Conservation (phyloP, 306 rosid species). For the Ziziphus jujuba region DNA sequence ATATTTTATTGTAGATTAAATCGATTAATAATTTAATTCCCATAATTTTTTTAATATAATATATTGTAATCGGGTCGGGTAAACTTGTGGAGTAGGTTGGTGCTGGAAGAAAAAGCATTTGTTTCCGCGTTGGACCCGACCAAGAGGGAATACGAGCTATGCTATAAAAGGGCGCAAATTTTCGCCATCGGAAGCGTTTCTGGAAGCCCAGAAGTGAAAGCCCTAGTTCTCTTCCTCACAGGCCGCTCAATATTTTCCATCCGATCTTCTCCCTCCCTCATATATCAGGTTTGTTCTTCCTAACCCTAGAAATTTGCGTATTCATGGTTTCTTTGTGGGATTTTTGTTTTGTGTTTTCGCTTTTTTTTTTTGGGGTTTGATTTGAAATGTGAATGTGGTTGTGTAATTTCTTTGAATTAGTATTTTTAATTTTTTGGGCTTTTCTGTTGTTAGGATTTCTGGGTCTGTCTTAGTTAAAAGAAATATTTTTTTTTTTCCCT, state of each 20-base stretch:
- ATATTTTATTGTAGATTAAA: too few species aligned
- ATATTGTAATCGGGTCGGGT: too few species aligned
- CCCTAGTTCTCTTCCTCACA: not conserved
- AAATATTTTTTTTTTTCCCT: too few species aligned
- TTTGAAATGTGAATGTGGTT: not conserved
- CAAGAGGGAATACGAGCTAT: too few species aligned
- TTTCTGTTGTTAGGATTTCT: not conserved
- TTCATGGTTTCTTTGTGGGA: not conserved
- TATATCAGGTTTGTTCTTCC: not conserved
- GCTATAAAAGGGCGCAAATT: too few species aligned
- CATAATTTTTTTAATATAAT: too few species aligned
- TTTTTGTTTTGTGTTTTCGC: not conserved
- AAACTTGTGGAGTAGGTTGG: too few species aligned
- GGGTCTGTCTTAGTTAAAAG: not conserved
- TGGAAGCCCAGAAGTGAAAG: not conserved
- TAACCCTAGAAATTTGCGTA: not conserved
- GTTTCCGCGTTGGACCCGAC: too few species aligned
- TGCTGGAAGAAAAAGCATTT: too few species aligned
- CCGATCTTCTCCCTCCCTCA: constrained; percentile 1
- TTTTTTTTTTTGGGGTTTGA: not conserved
- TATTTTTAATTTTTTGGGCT: not conserved
- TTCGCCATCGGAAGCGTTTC: not conserved
- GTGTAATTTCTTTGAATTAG: too few species aligned
- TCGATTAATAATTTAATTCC: too few species aligned
- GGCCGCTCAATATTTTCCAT: not conserved